phyloP scores from a whole-genome alignment of 495 filamentous ascomycete species.

The Hypoxylon fuscum region DNA sequence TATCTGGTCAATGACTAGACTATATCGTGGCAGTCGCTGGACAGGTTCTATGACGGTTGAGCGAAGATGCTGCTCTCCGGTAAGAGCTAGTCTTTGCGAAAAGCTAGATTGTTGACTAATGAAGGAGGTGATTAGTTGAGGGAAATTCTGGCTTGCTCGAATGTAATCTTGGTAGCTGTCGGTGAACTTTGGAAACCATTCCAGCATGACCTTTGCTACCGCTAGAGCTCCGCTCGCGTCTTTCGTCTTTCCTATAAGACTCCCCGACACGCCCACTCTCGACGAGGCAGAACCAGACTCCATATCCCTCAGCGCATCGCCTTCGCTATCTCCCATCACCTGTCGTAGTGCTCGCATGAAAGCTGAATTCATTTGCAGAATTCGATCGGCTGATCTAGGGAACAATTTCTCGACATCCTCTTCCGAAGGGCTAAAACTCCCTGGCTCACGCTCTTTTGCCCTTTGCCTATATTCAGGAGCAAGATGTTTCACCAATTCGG shows the following conservation, averaged over 20 bases:
- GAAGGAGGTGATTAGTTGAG: conserved; percentile 77
- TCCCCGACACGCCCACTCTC: conserved; percentile 60
- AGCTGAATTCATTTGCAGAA: conserved; percentile 78
- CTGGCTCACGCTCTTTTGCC: conserved; percentile 63
- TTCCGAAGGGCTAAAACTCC: conserved; percentile 76
- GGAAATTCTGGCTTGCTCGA: conserved; percentile 82
- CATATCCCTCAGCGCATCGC: conserved; percentile 76
- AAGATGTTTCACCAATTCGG: conserved; percentile 80
- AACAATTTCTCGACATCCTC: conserved; percentile 79
- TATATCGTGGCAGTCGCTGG: conserved; percentile 93
- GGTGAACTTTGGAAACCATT: conserved; percentile 91
- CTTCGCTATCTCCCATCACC: conserved; percentile 84
- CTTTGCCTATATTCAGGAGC: conserved; percentile 76
- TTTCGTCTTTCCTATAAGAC: conserved; percentile 53
- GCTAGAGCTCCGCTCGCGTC: conserved; percentile 78
- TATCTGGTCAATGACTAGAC: conserved; percentile 95
- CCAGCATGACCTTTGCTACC: conserved; percentile 79
- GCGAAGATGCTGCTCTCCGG: conserved; percentile 88
- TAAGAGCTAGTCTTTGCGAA: conserved; percentile 77
- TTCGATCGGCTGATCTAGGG: conserved; percentile 77
- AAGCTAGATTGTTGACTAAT: conserved; percentile 82
- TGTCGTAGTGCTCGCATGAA: conserved; percentile 79
- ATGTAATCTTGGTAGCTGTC: conserved; percentile 92
- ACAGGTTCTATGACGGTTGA: conserved; percentile 97
- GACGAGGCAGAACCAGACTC: conserved; percentile 50